Conservation (phyloP, 805 yeast genomes). For the Brettanomyces anomalus region DNA sequence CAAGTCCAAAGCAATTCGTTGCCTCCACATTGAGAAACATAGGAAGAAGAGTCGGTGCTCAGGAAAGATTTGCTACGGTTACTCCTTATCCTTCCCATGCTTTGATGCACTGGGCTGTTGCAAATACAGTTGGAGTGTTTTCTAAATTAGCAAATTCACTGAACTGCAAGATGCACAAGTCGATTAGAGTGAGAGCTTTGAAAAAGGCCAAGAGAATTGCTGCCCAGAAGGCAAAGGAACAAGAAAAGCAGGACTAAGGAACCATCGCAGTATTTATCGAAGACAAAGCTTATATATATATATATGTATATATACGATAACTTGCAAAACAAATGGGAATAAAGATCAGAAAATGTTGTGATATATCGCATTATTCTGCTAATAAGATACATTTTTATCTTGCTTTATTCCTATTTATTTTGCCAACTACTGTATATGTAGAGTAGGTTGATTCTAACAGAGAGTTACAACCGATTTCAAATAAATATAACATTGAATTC, state of each 20-base stretch:
- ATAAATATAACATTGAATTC: no score
- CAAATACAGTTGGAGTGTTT: conserved; percentile 73
- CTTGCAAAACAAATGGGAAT: not conserved
- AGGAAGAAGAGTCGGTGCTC: conserved; percentile 89
- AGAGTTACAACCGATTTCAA: no score
- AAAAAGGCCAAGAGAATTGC: conserved; percentile 51
- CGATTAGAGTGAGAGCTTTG: conserved; percentile 76
- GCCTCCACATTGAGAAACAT: conserved; percentile 53
- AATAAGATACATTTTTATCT: no score
- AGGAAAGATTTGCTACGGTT: conserved; percentile 73
- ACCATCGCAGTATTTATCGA: not conserved
- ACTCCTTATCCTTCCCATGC: conserved; percentile 97
- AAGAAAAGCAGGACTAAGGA: not conserved
- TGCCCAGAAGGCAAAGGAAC: conserved; percentile 5
- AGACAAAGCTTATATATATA: not conserved
- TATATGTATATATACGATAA: not conserved
- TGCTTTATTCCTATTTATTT: no score
- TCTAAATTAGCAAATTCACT: conserved; percentile 58
- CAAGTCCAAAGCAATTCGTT: conserved; percentile 77
- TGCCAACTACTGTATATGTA: no score
- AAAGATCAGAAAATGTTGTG: no score
- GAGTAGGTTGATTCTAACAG: no score
- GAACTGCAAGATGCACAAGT: conserved; percentile 69
- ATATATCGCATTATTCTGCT: no score
- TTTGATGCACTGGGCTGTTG: conserved; percentile 75